Evolutionary conservation across 1,139 yeast genomes (phyloP).

Genomic region (Magnusiomyces tetraspermus): DNA sequence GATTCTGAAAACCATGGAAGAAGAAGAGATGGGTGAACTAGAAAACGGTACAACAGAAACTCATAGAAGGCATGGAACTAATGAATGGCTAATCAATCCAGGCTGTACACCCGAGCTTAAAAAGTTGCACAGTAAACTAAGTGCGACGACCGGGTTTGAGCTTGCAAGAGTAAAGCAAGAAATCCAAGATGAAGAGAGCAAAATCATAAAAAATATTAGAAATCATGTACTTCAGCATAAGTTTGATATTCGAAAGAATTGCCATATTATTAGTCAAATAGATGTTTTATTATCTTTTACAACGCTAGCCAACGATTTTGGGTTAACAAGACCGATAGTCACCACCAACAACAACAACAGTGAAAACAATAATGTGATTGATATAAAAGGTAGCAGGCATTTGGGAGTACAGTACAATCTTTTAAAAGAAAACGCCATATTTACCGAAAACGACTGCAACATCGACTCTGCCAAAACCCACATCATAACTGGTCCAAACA

Average conservation of each 20-base stretch:
- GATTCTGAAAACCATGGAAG: conserved; percentile 16
- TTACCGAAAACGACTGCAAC: conserved; percentile 56
- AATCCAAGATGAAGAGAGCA: not conserved
- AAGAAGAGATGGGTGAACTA: not conserved
- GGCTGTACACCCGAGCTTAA: not conserved
- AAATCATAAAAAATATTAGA: not conserved
- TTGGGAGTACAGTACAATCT: conserved; percentile 81
- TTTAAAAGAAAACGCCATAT: conserved; percentile 37
- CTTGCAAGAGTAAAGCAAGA: not conserved
- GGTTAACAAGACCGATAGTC: conserved; percentile 58
- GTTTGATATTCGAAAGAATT: conserved; percentile 21
- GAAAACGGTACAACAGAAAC: not conserved
- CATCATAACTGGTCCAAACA: conserved; percentile 91
- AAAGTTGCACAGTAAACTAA: not conserved
- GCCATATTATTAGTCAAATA: conserved; percentile 49
- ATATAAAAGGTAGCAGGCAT: conserved; percentile 58
- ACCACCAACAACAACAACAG: conserved; percentile 15
- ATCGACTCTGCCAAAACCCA: conserved; percentile 37
- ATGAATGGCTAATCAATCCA: not conserved
- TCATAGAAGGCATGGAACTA: conserved; percentile 11
- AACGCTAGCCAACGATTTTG: conserved; percentile 51
- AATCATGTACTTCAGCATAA: not conserved
- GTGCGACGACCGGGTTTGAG: not conserved
- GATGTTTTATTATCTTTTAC: conserved; percentile 75
- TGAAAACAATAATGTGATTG: too few species aligned